Evolutionary conservation across 345 rosid genomes (phyloP).

Genomic region (Corchorus capsularis): DNA sequence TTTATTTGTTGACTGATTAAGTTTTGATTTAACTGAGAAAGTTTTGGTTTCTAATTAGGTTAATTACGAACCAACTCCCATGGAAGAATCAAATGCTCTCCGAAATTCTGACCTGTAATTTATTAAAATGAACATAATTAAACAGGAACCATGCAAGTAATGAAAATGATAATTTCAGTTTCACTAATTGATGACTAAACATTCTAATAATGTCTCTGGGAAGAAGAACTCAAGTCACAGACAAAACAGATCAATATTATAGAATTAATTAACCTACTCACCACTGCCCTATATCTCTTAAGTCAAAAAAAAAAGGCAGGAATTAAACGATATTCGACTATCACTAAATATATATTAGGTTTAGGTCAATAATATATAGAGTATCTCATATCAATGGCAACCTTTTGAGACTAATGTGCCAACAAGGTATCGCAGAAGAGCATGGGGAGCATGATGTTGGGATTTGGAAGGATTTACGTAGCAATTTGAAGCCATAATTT

Average conservation of each 20-base stretch:
- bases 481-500: constrained; percentile 32
- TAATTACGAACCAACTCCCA: neutral
- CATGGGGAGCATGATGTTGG: constrained; percentile 25
- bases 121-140: neutral
- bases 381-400: constrained; percentile 28
- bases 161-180: neutral
- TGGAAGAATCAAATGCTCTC: neutral
- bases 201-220: too few relatives aligned
- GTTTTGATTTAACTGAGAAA: too few relatives aligned
- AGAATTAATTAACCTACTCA: constrained; percentile 15
- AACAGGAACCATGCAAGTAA: neutral
- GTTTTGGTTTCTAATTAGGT: too few relatives aligned
- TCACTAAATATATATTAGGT: too few relatives aligned
- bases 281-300: neutral
- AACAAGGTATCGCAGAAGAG: constrained; percentile 31
- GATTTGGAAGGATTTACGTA: constrained; percentile 23
- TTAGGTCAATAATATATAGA: too few relatives aligned
- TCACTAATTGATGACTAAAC: neutral
- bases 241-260: too few relatives aligned
- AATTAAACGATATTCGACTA: neutral
- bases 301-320: neutral
- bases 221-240: constrained; percentile 17
- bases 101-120: neutral
- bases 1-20: neutral
- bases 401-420: constrained; percentile 36